Conservation (phyloP, 2,329 filamentous ascomycete genomes). For the Botryosphaeria dothidea region DNA sequence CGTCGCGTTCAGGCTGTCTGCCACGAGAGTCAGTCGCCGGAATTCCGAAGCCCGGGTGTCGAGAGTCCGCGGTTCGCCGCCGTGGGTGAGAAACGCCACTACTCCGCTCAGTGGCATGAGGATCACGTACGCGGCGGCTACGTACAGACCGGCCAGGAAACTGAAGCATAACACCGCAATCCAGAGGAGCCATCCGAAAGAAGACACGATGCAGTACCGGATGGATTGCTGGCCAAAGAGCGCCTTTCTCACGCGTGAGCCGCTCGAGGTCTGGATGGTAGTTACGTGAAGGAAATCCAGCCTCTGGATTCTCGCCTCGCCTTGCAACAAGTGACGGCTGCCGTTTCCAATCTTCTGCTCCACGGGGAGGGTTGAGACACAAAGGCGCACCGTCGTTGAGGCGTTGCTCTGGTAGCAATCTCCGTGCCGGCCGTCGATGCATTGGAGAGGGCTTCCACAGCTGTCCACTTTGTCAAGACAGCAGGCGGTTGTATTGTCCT, state of each 20-base stretch:
- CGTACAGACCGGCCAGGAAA: neutral
- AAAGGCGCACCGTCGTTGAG: neutral
- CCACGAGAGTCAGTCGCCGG: neutral
- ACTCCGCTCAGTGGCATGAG: constrained; percentile 8
- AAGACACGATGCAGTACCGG: neutral
- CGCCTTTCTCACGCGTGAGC: neutral
- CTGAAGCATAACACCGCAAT: neutral
- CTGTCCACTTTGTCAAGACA: neutral
- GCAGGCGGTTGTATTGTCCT: neutral
- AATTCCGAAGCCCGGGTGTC: neutral
- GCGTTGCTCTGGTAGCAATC: neutral
- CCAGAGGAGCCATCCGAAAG: constrained; percentile 1
- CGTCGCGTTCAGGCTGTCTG: neutral
- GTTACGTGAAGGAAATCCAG: constrained; percentile 5
- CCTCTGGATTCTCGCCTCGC: neutral
- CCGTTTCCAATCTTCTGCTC: neutral
- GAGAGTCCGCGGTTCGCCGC: neutral
- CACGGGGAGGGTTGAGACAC: neutral
- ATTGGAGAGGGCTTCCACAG: neutral
- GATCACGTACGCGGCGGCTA: neutral
- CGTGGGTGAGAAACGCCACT: neutral
- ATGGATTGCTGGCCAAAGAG: neutral
- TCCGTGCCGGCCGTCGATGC: constrained; percentile 6
- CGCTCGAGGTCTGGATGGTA: neutral
- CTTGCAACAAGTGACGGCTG: neutral